Base-by-base conservation (phyloP, 768 basidiomycete genomes). In the Suillus lakei region DNA sequence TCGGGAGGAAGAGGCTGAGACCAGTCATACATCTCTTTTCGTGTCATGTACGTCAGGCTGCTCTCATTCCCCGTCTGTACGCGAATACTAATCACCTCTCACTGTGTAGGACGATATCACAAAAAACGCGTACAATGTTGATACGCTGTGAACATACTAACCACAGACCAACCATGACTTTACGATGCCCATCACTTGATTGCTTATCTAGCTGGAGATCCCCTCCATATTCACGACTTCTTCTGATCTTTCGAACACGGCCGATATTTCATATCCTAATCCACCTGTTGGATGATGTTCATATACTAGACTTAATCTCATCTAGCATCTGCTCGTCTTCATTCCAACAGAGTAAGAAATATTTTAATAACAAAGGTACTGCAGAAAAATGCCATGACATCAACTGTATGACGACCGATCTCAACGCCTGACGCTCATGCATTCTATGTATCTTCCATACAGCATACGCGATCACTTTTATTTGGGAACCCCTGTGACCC, bases 1-100 rank as follows among this genome's bases (percentile, higher is more conserved):
- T 67, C 79, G 85, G 66, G 88, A 89, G 74, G 76, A 78, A 32
- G 87, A 87, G 39, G 71, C 68, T 36, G 81, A 83, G 59, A 30
- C 39, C 39, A 28, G 26, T 28, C 58, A 59, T 59, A 21, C 9
- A 1, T 18, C 58, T 30, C 18, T 59, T 28, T 18, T 41, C 18
- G 6, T 28, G 16, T 21, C 39, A 41, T 59, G 58, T 59, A 30
- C 28, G 58, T 59, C 58, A 38, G 32, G 26, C 16, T 21, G 15
- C 36, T 56, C 34, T 58, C 38, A 39, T 18, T 59, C 5, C 21
- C 26, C 18, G 30, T 59, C 38, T 28, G 3, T 6, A 4, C 18
- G 39, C 18, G 18, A 41, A 41, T 30, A 28, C 18, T 28, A 43
- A 59, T 30, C 26, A 21, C 26, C 18, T 38, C 9, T 10, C 26